Percentiles rank a stretch among this genome's conserved stretches.
phyloP scores from a whole-genome alignment of 2,329 filamentous ascomycete species.

The Epichloe gansuensis region DNA sequence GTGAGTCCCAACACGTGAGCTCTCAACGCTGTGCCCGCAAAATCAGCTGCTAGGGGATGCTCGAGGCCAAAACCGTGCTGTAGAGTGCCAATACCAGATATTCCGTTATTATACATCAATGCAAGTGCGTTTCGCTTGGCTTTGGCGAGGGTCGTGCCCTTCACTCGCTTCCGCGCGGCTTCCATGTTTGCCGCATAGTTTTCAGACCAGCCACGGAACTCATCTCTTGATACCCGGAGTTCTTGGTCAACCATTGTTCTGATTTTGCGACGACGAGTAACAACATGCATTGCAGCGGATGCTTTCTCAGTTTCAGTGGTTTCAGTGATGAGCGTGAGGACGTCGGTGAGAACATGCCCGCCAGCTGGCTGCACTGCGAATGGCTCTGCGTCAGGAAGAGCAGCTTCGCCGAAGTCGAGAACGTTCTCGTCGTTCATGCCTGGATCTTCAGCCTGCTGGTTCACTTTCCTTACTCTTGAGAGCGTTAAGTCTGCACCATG shows the following conservation, averaged over 20 bases:
- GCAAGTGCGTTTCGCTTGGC: constrained; percentile 25
- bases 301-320: constrained; percentile 11
- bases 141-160: constrained; percentile 18
- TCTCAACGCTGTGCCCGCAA: constrained; percentile 32
- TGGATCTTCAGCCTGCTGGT: neutral
- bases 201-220: constrained; percentile 27
- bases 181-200: constrained; percentile 45
- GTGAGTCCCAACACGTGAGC: constrained; percentile 16
- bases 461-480: neutral
- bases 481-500: neutral
- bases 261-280: constrained; percentile 15
- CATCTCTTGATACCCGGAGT: constrained; percentile 22
- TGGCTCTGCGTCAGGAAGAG: constrained; percentile 24
- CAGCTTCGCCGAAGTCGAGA: constrained; percentile 25
- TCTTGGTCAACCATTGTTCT: constrained; percentile 18
- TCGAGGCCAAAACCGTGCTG: constrained; percentile 15
- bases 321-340: constrained; percentile 11
- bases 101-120: constrained; percentile 21
- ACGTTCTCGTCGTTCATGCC: constrained; percentile 9
- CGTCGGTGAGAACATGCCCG: constrained; percentile 7
- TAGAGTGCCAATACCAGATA: constrained; percentile 19
- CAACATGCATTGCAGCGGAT: constrained; percentile 12
- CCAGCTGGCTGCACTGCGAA: constrained; percentile 16
- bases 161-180: constrained; percentile 14
- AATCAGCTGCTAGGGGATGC: constrained; percentile 30